Percentiles rank a stretch among this genome's conserved stretches.
These are phyloP conservation scores for Gracilaria domingensis DNA, from an alignment of 23 red algal species.

Conservation along the genomic window DNA sequence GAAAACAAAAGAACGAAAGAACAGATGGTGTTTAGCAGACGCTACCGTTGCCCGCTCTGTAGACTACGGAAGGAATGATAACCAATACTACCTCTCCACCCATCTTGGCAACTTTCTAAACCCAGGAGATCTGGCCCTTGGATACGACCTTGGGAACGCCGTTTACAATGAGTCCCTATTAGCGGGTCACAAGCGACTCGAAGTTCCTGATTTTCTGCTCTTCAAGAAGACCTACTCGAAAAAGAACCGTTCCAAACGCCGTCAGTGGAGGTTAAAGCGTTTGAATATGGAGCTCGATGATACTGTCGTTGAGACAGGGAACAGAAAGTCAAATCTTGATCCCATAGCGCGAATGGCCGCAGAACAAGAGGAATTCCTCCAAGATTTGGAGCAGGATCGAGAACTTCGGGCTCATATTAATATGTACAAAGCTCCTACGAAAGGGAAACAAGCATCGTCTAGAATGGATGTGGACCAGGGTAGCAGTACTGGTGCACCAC, in stretches of 20 bases:
- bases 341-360: constrained; percentile 69
- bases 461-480: constrained; percentile 50
- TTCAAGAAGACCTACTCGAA: constrained; percentile 91
- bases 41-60: constrained; percentile 78
- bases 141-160: constrained; percentile 93
- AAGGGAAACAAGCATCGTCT: not conserved
- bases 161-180: constrained; percentile 90
- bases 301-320: constrained; percentile 32
- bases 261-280: constrained; percentile 79
- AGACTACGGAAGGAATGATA: constrained; percentile 92
- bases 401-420: constrained; percentile 86
- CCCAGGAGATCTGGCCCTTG: constrained; percentile 87
- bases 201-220: constrained; percentile 88
- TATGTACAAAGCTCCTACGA: constrained; percentile 85
- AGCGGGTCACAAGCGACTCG: constrained; percentile 66
- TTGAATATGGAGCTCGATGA: constrained; percentile 87
- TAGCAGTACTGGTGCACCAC: not conserved
- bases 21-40: constrained; percentile 76
- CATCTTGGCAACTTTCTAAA: constrained; percentile 90
- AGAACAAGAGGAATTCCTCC: constrained; percentile 95
- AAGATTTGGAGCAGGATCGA: constrained; percentile 97
- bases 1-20: constrained; percentile 57
- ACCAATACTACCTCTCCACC: constrained; percentile 71
- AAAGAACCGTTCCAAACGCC: constrained; percentile 79
- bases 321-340: constrained; percentile 51